These are phyloP conservation scores for Capsella bursapastoris DNA, from an alignment of 345 rosid species.

Conservation along the genomic window DNA sequence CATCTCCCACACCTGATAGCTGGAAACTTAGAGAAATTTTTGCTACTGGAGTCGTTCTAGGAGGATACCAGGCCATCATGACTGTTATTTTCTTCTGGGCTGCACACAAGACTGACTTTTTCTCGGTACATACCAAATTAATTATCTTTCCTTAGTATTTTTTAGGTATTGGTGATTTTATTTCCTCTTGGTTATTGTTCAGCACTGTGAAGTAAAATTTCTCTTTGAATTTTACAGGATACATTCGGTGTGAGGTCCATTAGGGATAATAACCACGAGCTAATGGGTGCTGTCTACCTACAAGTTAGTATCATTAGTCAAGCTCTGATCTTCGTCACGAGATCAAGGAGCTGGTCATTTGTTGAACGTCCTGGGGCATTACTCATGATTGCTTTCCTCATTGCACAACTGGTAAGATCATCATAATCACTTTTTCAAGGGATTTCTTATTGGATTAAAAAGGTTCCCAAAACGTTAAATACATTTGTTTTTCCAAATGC, in stretches of 20 bases:
- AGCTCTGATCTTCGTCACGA: constrained; percentile 86
- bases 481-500: not conserved
- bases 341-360: constrained; percentile 93
- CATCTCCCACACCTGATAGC: constrained; percentile 94
- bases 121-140: constrained; percentile 52
- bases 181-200: not conserved
- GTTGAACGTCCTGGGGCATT: constrained; percentile 84
- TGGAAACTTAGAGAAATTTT: constrained; percentile 91
- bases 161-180: not conserved
- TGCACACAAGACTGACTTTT: constrained; percentile 67
- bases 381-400: constrained; percentile 62
- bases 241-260: constrained; percentile 67
- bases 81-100: constrained; percentile 90
- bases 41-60: constrained; percentile 84
- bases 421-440: not conserved
- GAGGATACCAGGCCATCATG: constrained; percentile 86
- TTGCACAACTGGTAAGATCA: constrained; percentile 84
- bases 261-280: constrained; percentile 48
- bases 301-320: constrained; percentile 98
- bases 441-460: not conserved
- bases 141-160: not conserved
- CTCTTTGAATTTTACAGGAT: constrained; percentile 54
- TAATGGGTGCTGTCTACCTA: constrained; percentile 83
- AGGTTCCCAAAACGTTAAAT: not conserved
- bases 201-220: not conserved